A percentile compares a stretch with the other conserved stretches of the same genome.
phyloP scores from a whole-genome alignment of 2,329 filamentous ascomycete species.

The Trichoderma harzianum region DNA sequence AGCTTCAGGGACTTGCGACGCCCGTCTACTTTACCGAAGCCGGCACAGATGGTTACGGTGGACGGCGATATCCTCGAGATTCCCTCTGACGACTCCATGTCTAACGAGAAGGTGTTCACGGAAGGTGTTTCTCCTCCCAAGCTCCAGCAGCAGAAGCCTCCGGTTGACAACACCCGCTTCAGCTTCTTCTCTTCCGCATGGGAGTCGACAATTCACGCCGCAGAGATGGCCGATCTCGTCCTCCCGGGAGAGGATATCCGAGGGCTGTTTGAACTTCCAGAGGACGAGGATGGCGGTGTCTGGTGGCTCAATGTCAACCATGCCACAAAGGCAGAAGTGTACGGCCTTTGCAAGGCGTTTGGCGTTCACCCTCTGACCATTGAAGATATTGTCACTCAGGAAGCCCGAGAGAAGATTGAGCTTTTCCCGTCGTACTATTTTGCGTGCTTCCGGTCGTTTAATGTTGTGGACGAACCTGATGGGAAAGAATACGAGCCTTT shows the following conservation, averaged over 20 bases:
- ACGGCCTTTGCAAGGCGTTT: conserved; percentile 87
- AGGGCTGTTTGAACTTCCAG: conserved; percentile 72
- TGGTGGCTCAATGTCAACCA: conserved; percentile 98
- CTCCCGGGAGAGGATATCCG: conserved; percentile 87
- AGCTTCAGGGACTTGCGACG: conserved; percentile 34
- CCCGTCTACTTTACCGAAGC: conserved; percentile 27
- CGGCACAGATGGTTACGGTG: conserved; percentile 43
- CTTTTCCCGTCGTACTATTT: conserved; percentile 98
- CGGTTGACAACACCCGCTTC: conserved; percentile 72
- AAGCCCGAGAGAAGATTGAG: conserved; percentile 97
- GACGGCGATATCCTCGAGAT: conserved; percentile 58
- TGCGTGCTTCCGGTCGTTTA: conserved; percentile 93
- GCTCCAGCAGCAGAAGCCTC: conserved; percentile 31
- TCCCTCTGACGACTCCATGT: conserved; percentile 44
- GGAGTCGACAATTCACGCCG: conserved; percentile 88
- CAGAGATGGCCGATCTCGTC: conserved; percentile 82
- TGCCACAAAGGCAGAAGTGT: conserved; percentile 83
- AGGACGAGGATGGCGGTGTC: conserved; percentile 69
- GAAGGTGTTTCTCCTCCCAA: conserved; percentile 36
- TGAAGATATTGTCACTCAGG: conserved; percentile 93
- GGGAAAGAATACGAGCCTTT: conserved; percentile 87
- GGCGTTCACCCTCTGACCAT: conserved; percentile 92
- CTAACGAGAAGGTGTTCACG: conserved; percentile 47
- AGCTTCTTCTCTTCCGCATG: conserved; percentile 96
- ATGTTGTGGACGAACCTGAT: conserved; percentile 69